These are phyloP conservation scores for Taiwanofungus camphoratus DNA, from an alignment of 1,284 basidiomycete species.

Conservation along the genomic window DNA sequence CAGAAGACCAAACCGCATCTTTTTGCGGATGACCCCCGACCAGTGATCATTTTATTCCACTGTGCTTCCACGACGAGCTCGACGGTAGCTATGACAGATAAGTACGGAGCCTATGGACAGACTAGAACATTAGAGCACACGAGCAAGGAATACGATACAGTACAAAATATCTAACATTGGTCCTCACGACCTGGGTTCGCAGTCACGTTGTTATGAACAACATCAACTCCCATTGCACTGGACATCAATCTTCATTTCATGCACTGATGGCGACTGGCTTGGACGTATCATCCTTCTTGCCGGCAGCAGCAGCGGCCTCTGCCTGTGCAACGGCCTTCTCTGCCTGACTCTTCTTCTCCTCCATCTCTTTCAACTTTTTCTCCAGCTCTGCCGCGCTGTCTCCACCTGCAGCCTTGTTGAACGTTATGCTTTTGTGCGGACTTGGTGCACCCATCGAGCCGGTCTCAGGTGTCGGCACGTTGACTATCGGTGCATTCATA, in stretches of 20 bases:
- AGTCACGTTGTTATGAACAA: neutral
- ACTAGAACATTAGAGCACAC: too few species aligned
- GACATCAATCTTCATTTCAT: constrained; percentile 16
- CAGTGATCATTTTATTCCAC: too few species aligned
- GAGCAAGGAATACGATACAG: too few species aligned
- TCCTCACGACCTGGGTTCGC: neutral
- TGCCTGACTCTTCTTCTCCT: constrained; percentile 50
- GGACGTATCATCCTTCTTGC: constrained; percentile 50
- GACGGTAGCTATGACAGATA: too few species aligned
- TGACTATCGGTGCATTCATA: constrained; percentile 51
- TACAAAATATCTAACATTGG: neutral
- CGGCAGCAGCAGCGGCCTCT: constrained; percentile 50
- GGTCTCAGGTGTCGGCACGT: constrained; percentile 52
- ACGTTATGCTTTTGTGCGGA: constrained; percentile 61
- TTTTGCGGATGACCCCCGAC: too few species aligned
- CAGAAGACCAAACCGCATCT: too few species aligned
- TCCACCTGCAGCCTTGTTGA: constrained; percentile 41
- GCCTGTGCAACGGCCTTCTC: constrained; percentile 55
- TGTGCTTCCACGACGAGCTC: too few species aligned
- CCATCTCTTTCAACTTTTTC: constrained; percentile 51
- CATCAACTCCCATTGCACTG: neutral
- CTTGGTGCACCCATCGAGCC: constrained; percentile 58
- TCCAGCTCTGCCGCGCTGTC: constrained; percentile 47
- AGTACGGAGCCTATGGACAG: too few species aligned
- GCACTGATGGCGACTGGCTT: constrained; percentile 50